Base-by-base conservation (phyloP, 352 stramenopile genomes). In the Phytophthora gonapodyides region DNA sequence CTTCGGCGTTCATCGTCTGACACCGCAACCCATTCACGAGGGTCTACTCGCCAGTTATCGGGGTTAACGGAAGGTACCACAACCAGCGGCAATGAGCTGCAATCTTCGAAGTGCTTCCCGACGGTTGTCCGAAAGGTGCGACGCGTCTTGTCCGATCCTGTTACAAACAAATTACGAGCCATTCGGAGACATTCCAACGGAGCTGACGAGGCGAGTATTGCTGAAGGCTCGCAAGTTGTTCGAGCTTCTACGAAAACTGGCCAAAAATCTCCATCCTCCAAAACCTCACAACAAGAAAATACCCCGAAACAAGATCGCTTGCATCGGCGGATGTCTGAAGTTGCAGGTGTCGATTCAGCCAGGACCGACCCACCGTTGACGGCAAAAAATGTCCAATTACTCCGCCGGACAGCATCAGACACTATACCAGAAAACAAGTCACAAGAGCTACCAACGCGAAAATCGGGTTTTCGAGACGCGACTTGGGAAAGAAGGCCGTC, bases 381-480 rank as follows among this genome's bases (percentile, higher is more conserved):
- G 12, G 12, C 45, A 13, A 47, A 64, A 10, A 36, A 1, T 33
- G 17, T 42, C 11, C 9, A 54, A 8, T 19, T 38, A 33, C 53
- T 69, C 8, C 61, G 61, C 12, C 61, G 54, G 5, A 64, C 46
- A 48, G 46, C 54, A 21, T 64, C 61, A 0, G 61, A 59, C 21
- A 55, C 53, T 5, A 64, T 69, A 15, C 31, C 40, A n/a, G 54
- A 64, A 36, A 55, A 27, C 44, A 58, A 46, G 13, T 30, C 19
- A 31, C 16, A 15, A 9, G 54, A 54, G 5, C 31, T 8, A 16
- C 60, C 24, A 45, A 35, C 5, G 17, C 16, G 16, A 6, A 54
- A 40, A 17, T 36, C 21, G 36, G 17, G 10, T 3, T 34, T 9
- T 33, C 17, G 13, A 51, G 27, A 45, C 40, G 9, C 21, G 9